These are phyloP conservation scores for Zymoseptoria brevis DNA, from an alignment of 2,329 filamentous ascomycete species.

Conservation along the genomic window DNA sequence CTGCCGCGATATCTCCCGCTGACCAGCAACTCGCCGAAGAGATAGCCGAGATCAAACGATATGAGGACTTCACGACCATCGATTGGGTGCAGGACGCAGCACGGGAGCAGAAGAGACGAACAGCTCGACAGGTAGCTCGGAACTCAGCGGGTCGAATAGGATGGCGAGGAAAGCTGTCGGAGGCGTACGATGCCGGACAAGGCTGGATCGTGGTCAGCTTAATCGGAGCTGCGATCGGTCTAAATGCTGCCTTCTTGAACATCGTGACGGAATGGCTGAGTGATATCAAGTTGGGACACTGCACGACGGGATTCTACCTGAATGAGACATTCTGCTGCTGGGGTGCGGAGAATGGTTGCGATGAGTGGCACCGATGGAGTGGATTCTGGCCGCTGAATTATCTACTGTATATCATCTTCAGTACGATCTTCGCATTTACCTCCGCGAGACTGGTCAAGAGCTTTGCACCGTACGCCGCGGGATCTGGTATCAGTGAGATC, in stretches of 20 bases:
- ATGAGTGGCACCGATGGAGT: conserved; percentile 86
- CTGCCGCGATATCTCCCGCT: conserved; percentile 42
- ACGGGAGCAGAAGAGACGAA: conserved; percentile 76
- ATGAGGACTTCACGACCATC: conserved; percentile 96
- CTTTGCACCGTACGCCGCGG: conserved; percentile 92
- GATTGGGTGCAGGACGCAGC: conserved; percentile 98
- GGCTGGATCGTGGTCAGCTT: conserved; percentile 96
- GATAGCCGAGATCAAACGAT: conserved; percentile 95
- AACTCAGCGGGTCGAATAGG: conserved; percentile 65
- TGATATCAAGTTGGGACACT: conserved; percentile 94
- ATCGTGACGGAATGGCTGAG: conserved; percentile 96
- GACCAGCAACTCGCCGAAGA: conserved; percentile 80
- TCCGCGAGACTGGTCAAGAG: conserved; percentile 79
- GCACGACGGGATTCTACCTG: conserved; percentile 88
- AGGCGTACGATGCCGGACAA: conserved; percentile 91
- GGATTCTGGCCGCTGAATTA: conserved; percentile 73
- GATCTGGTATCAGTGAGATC: conserved; percentile 96
- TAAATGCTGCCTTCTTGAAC: conserved; percentile 88
- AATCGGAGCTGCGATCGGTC: conserved; percentile 82
- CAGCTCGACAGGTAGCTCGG: conserved; percentile 63
- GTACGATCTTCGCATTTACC: conserved; percentile 65
- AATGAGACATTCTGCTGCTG: conserved; percentile 98
- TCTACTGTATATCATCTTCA: conserved; percentile 77
- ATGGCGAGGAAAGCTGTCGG: conserved; percentile 73
- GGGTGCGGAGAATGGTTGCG: conserved; percentile 84